phyloP scores from a whole-genome alignment of 805 yeast genomes.

The Lipomyces oligophaga region DNA sequence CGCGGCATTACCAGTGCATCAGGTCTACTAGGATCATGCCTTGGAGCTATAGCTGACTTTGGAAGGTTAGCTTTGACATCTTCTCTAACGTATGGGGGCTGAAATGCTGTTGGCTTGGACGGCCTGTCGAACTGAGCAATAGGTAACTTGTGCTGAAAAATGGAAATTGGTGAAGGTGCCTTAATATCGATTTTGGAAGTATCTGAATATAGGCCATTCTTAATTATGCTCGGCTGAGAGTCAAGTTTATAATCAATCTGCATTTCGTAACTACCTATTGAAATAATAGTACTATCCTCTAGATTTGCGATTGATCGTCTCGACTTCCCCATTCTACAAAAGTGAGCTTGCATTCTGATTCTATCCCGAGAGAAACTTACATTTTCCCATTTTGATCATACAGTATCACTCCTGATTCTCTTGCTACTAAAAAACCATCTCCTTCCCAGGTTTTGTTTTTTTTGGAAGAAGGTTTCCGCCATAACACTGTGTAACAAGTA shows the following conservation, averaged over 20 bases:
- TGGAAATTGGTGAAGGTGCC: too few relatives aligned
- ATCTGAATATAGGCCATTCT: too few relatives aligned
- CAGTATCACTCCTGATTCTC: slow-evolving; percentile 30
- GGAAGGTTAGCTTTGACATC: background rate
- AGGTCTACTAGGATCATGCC: slow-evolving; percentile 32
- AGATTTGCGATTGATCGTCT: slow-evolving; percentile 22
- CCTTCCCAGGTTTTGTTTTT: slow-evolving; percentile 95
- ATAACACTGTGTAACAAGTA: slow-evolving; percentile 44
- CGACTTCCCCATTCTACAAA: slow-evolving; percentile 14
- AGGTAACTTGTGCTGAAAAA: too few relatives aligned
- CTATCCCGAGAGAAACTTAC: too few relatives aligned
- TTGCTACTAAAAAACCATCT: slow-evolving; percentile 60
- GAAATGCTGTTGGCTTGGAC: too few relatives aligned
- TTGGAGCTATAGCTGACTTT: slow-evolving; percentile 12
- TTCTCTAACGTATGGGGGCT: too few relatives aligned
- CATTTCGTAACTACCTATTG: slow-evolving; percentile 58
- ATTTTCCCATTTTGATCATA: slow-evolving; percentile 31
- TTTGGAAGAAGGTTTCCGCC: slow-evolving; percentile 67
- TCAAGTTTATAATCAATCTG: slow-evolving; percentile 26
- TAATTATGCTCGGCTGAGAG: too few relatives aligned
- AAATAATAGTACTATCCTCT: slow-evolving; percentile 43
- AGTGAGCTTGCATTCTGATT: too few relatives aligned
- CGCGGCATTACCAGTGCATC: slow-evolving; percentile 33
- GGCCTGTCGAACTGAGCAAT: too few relatives aligned
- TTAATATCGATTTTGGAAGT: too few relatives aligned